Percentiles rank a stretch among this genome's conserved stretches.
These are phyloP conservation scores for Rickenella mellea DNA, from an alignment of 768 basidiomycete species.

Conservation along the genomic window DNA sequence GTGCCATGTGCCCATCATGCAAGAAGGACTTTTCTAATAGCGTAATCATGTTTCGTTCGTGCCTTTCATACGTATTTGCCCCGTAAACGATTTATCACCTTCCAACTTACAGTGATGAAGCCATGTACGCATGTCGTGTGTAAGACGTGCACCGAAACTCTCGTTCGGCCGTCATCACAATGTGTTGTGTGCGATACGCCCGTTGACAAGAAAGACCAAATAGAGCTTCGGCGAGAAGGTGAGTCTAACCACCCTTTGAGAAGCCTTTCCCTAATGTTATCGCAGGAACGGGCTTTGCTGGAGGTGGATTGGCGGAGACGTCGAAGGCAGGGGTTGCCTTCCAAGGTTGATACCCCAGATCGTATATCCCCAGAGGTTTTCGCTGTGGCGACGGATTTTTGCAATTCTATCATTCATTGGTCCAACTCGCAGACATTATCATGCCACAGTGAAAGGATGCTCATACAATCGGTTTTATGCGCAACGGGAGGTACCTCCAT, in stretches of 20 bases:
- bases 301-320: conserved; percentile 90
- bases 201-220: conserved; percentile 60
- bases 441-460: no score
- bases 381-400: no score
- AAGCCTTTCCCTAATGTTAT: conserved; percentile 1
- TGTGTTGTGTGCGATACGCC: conserved; percentile 80
- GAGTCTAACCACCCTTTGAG: conserved; percentile 9
- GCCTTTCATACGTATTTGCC: neutral
- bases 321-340: conserved; percentile 74
- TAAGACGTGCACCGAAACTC: conserved; percentile 82
- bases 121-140: conserved; percentile 89
- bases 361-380: no score
- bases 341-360: conserved; percentile 78
- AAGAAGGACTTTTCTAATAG: conserved; percentile 80
- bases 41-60: conserved; percentile 57
- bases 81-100: no score
- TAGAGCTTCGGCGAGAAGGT: conserved; percentile 89
- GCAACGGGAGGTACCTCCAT: no score
- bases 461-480: no score
- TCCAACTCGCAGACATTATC: no score
- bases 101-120: conserved; percentile 50
- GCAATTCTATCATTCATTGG: no score
- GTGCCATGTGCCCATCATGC: conserved; percentile 81
- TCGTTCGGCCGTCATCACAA: conserved; percentile 67
- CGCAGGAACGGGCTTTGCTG: conserved; percentile 85